Evolutionary conservation across 805 yeast genomes (phyloP).

Genomic region (Saturnispora quitensis): DNA sequence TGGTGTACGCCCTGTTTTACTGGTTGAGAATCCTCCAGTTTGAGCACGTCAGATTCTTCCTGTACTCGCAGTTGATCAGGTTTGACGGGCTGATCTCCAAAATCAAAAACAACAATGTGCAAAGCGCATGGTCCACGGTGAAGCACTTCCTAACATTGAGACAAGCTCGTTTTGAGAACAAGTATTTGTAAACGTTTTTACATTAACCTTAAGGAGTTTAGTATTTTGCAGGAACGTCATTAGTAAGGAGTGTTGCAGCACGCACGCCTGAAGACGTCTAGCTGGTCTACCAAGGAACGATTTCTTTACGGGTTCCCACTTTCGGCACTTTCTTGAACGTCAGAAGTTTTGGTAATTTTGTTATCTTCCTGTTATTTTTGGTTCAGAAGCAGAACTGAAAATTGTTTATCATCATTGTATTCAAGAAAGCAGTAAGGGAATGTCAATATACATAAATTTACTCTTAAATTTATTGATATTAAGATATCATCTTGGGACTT

Average conservation of each 20-base stretch:
- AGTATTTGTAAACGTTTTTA: slow-evolving; percentile 12
- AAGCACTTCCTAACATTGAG: slow-evolving; percentile 35
- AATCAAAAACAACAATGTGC: slow-evolving; percentile 38
- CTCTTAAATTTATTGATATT: slow-evolving; percentile 6
- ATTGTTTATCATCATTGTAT: slow-evolving; percentile 52
- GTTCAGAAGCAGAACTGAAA: slow-evolving; percentile 98
- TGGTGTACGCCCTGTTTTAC: slow-evolving; percentile 47
- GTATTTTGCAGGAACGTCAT: background rate
- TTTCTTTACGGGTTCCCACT: background rate
- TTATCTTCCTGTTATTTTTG: slow-evolving; percentile 62
- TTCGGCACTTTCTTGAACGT: slow-evolving; percentile 13
- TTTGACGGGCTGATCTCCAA: slow-evolving; percentile 35
- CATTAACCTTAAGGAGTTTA: background rate
- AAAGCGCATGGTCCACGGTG: slow-evolving; percentile 30
- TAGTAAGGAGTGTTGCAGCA: too few species aligned
- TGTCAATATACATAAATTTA: slow-evolving; percentile 1
- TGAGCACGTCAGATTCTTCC: slow-evolving; percentile 36
- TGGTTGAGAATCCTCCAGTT: slow-evolving; percentile 63
- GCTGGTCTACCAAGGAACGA: too few species aligned
- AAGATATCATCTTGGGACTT: background rate
- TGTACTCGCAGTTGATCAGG: slow-evolving; percentile 33
- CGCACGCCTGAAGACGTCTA: too few species aligned
- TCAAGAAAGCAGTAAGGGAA: slow-evolving; percentile 3
- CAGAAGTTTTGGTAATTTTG: slow-evolving; percentile 54
- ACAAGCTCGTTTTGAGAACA: slow-evolving; percentile 28